Evolutionary conservation across 768 basidiomycete genomes (phyloP).

Genomic region (Tulasnella calospora): DNA sequence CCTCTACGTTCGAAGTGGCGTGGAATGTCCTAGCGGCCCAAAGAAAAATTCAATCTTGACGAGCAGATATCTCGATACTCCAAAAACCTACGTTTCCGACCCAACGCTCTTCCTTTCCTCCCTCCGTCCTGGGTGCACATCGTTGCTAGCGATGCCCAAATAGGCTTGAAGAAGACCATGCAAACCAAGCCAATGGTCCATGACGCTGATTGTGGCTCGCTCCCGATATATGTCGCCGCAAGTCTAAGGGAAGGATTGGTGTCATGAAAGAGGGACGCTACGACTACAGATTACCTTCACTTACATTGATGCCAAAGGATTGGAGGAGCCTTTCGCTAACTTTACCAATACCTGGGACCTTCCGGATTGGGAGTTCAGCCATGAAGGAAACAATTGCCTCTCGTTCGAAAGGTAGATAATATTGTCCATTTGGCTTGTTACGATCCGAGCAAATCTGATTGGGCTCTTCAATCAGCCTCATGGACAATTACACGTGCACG

Average conservation of each 20-base stretch:
- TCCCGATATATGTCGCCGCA: slow-evolving; percentile 85
- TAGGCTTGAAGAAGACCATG: slow-evolving; percentile 69
- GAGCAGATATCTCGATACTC: neutral
- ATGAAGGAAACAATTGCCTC: slow-evolving; percentile 68
- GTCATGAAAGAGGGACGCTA: neutral
- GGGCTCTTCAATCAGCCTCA: slow-evolving; percentile 20
- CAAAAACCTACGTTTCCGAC: slow-evolving; percentile 60
- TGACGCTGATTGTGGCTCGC: slow-evolving; percentile 65
- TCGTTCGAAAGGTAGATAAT: slow-evolving; percentile 61
- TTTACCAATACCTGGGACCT: slow-evolving; percentile 81
- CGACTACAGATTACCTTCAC: slow-evolving; percentile 23
- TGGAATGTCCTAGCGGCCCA: slow-evolving; percentile 60
- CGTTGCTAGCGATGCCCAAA: slow-evolving; percentile 82
- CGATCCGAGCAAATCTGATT: slow-evolving; percentile 82
- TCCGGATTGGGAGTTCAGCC: slow-evolving; percentile 75
- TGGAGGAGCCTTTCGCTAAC: slow-evolving; percentile 86
- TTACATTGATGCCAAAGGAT: slow-evolving; percentile 78
- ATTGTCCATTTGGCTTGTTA: slow-evolving; percentile 97
- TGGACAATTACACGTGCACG: slow-evolving; percentile 29
- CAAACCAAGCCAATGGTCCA: slow-evolving; percentile 86
- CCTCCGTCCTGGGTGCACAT: slow-evolving; percentile 66
- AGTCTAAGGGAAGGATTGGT: slow-evolving; percentile 46
- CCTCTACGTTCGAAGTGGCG: slow-evolving; percentile 56
- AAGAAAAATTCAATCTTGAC: slow-evolving; percentile 5
- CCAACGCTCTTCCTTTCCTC: slow-evolving; percentile 92